phyloP scores from a whole-genome alignment of 208 protist genomes.

The Spongospora subterranea region DNA sequence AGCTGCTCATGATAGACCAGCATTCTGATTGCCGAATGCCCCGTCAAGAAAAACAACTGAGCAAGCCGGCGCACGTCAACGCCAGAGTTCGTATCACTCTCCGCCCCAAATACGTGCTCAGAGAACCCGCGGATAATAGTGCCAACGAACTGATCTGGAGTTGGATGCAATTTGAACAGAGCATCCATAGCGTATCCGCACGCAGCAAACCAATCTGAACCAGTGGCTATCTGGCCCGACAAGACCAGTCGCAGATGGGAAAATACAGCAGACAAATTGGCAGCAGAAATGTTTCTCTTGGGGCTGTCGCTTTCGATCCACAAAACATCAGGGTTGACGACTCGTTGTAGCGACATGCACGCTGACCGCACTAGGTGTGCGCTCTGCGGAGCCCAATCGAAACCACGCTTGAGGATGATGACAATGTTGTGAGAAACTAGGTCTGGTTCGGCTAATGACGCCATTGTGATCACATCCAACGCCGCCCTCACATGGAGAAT shows the following conservation, averaged over 20 bases:
- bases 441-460: neutral
- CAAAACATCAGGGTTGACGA: neutral
- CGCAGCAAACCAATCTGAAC: neutral
- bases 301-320: no score
- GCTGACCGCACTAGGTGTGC: neutral
- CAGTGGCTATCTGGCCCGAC: neutral
- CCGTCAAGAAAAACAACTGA: slow-evolving; percentile 31
- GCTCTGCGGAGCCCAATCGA: neutral
- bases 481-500: neutral
- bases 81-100: no score
- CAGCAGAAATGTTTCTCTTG: neutral
- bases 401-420: neutral
- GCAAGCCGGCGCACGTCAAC: neutral
- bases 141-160: neutral
- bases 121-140: neutral
- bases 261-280: neutral
- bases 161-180: slow-evolving; percentile 22
- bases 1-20: slow-evolving; percentile 53
- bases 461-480: slow-evolving; percentile 16
- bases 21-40: slow-evolving; percentile 38
- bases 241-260: neutral
- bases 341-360: slow-evolving; percentile 13
- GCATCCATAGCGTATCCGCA: slow-evolving; percentile 55
- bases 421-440: neutral
- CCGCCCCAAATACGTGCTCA: neutral